These are phyloP conservation scores for Nemania serpens DNA, from an alignment of 2,329 filamentous ascomycete species.

Conservation along the genomic window DNA sequence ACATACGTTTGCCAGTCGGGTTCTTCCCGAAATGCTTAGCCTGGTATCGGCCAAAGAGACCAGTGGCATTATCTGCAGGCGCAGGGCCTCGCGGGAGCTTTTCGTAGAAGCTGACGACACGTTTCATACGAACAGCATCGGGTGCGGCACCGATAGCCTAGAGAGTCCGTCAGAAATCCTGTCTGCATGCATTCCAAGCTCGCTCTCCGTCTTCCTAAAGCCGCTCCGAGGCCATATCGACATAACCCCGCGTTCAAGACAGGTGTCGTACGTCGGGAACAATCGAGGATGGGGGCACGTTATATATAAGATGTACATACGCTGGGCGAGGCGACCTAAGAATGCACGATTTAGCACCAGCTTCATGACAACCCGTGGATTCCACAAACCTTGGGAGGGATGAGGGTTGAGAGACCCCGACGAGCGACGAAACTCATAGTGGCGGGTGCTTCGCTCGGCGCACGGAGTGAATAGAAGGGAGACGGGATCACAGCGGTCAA, in stretches of 20 bases:
- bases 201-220: background rate
- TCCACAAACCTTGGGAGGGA: conserved; percentile 85
- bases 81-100: conserved; percentile 93
- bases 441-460: conserved; percentile 43
- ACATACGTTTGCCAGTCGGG: conserved; percentile 83
- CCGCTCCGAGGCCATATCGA: background rate
- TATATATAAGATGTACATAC: conserved; percentile 58
- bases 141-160: conserved; percentile 93
- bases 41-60: conserved; percentile 87
- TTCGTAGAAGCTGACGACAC: conserved; percentile 98
- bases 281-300: conserved; percentile 9
- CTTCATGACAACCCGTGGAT: conserved; percentile 3
- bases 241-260: background rate
- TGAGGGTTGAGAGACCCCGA: conserved; percentile 95
- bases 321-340: conserved; percentile 79
- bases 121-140: conserved; percentile 96
- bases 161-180: conserved; percentile 45
- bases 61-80: conserved; percentile 79
- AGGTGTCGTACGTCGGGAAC: background rate
- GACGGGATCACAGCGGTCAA: conserved; percentile 42
- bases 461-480: conserved; percentile 34
- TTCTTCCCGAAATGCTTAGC: conserved; percentile 96
- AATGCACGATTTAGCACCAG: conserved; percentile 46
- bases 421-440: conserved; percentile 93
- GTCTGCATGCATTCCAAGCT: conserved; percentile 15